Base-by-base conservation (phyloP, 169 alveolate species). In the Plasmodium fragile region DNA sequence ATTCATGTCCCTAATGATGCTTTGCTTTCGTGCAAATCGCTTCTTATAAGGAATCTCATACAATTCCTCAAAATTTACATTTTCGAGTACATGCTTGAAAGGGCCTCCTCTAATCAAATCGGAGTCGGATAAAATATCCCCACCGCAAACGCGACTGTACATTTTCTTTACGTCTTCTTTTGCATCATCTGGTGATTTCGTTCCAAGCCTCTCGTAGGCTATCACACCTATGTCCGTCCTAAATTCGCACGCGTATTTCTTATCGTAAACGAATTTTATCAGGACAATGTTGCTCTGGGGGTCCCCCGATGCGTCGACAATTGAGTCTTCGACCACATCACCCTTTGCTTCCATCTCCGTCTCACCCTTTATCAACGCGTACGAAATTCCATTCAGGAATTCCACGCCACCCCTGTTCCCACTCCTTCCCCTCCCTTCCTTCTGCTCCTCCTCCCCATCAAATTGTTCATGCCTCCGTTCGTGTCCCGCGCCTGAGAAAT, bases 161-260 rank as follows among this genome's bases (percentile, higher is more conserved):
- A 16, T 59, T 52, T 18, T 41, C 43, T 83, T 83, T 11, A 11
- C 18, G 8, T 18, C 8, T 34, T 85, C 79, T 8, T 18, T 32
- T 16, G 22, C 4, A 41, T 78, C 53, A 2, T 73, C 65, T 28
- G 45, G 4, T 22, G 22, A 43, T 36, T 22, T 25, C 16, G 6
- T n/a, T n/a, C 28, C 75, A 8, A 10, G 36, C 39, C 11, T 3
- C 18, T 78, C 82, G 41, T 87, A 87, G 16, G 72, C 87, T 78
- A 87, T 53, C n/a, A 87, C 93, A 32, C 93, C 93, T 25, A 87
- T 16, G 52, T 87, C 93, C 10, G 93, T 77, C 32, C 93, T 45
- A 78, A 87, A 87, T 30, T 87, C 90, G 49, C 85, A 78, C 49
- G 69, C 81, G 30, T 87, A 87, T 25, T 77, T 87, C 18, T 87